A percentile compares a stretch with the other conserved stretches of the same genome.
Evolutionary conservation across 2,329 filamentous ascomycete genomes (phyloP).

Genomic region (Cladophialophora bantiana): DNA sequence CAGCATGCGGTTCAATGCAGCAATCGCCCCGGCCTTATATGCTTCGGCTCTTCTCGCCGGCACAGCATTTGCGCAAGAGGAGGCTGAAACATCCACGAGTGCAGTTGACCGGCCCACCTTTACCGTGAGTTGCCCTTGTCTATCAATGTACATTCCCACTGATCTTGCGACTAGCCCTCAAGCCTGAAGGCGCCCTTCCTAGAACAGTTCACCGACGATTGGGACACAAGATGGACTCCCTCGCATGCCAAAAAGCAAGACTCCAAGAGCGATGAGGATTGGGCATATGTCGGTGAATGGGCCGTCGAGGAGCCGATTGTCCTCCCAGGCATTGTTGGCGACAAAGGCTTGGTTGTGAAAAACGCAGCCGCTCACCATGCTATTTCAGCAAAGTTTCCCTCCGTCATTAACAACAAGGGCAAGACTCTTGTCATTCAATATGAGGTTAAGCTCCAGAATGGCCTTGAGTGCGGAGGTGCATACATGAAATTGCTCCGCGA

Average conservation of each 20-base stretch:
- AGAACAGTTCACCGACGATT: slow-evolving; percentile 97
- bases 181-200: slow-evolving; percentile 90
- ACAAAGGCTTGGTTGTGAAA: slow-evolving; percentile 98
- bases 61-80: slow-evolving; percentile 72
- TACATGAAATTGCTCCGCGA: slow-evolving; percentile 99
- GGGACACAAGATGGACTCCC: slow-evolving; percentile 91
- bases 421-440: slow-evolving; percentile 98
- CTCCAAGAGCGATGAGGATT: slow-evolving; percentile 80
- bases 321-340: slow-evolving; percentile 89
- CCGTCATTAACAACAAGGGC: slow-evolving; percentile 95
- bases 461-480: slow-evolving; percentile 95
- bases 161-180: slow-evolving; percentile 70
- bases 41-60: slow-evolving; percentile 72
- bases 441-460: slow-evolving; percentile 98
- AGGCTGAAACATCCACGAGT: slow-evolving; percentile 57
- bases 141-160: not conserved
- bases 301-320: slow-evolving; percentile 90
- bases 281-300: slow-evolving; percentile 98
- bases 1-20: slow-evolving; percentile 84
- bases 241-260: slow-evolving; percentile 98
- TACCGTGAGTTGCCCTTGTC: slow-evolving; percentile 69
- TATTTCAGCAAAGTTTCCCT: slow-evolving; percentile 98
- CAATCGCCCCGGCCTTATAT: slow-evolving; percentile 73
- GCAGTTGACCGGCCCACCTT: slow-evolving; percentile 77
- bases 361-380: slow-evolving; percentile 97